Conservation (phyloP, 305 asterid genomes). For the Fraxinus greggii region DNA sequence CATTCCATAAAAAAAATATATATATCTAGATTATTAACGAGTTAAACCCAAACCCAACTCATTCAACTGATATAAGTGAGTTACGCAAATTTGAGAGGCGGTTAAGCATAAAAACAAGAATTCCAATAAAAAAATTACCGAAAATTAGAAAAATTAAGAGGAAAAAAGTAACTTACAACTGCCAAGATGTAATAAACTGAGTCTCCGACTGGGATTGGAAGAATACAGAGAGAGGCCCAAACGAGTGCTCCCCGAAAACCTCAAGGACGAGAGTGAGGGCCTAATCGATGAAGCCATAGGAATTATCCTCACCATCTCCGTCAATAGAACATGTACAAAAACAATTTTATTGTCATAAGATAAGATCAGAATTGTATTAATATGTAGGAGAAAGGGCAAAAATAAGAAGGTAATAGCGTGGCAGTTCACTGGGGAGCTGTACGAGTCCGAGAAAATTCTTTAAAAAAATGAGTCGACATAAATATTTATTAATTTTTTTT, state of each 20-base stretch:
- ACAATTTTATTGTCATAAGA: not conserved
- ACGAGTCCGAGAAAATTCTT: not conserved
- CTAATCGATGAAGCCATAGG: conserved; percentile 82
- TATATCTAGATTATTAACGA: not conserved
- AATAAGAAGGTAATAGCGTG: no score
- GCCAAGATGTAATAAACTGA: conserved; percentile 38
- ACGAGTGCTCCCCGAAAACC: conserved; percentile 45
- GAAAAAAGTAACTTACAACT: conserved; percentile 34
- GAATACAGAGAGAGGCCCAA: conserved; percentile 35
- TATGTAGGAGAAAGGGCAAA: not conserved
- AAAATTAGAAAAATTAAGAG: not conserved
- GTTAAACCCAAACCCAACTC: not conserved
- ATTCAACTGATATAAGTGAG: not conserved
- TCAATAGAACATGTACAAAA: not conserved
- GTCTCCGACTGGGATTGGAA: conserved; percentile 28
- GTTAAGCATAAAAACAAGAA: not conserved
- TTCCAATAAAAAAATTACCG: not conserved
- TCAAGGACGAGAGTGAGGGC: conserved; percentile 70
- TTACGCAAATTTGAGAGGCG: conserved; percentile 1
- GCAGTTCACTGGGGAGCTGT: not conserved
- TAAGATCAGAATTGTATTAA: not conserved
- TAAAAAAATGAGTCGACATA: no score
- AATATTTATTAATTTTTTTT: no score
- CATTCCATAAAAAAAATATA: not conserved
- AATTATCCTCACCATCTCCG: conserved; percentile 58